These are phyloP conservation scores for Sporothrix globosa DNA, from an alignment of 2,329 filamentous ascomycete species.

Conservation along the genomic window DNA sequence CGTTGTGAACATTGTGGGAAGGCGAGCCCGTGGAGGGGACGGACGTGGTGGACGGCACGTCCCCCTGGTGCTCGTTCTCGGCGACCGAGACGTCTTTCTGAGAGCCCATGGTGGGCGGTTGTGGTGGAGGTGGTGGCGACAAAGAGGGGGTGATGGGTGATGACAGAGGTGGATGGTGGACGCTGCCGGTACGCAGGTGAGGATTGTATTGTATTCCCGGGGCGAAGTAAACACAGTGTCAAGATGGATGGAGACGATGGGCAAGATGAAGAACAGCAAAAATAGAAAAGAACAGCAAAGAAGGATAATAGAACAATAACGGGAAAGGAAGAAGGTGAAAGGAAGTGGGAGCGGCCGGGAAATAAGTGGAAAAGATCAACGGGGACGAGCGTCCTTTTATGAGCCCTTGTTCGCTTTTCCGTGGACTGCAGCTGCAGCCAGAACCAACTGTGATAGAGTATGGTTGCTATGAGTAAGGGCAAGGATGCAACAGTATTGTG, in stretches of 20 bases:
- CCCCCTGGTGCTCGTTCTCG: conserved; percentile 24
- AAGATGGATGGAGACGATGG: not conserved
- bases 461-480: no score
- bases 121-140: not conserved
- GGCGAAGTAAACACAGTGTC: conserved; percentile 5
- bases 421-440: no score
- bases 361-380: conserved; percentile 19
- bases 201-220: not conserved
- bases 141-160: no score
- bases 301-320: not conserved
- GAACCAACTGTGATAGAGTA: not conserved
- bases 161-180: not conserved
- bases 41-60: no score
- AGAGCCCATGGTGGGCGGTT: conserved; percentile 24
- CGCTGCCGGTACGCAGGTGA: not conserved
- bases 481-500: not conserved
- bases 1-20: not conserved
- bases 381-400: conserved; percentile 19
- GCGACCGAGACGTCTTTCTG: conserved; percentile 24
- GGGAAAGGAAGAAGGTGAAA: not conserved
- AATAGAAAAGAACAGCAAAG: not conserved
- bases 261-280: not conserved
- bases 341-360: conserved; percentile 19
- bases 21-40: not conserved
- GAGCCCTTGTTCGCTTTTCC: not conserved